These are phyloP conservation scores for Hamiltosporidium tvaerminnensis DNA, from an alignment of 371 early-diverging fungal genomes.

Conservation along the genomic window DNA sequence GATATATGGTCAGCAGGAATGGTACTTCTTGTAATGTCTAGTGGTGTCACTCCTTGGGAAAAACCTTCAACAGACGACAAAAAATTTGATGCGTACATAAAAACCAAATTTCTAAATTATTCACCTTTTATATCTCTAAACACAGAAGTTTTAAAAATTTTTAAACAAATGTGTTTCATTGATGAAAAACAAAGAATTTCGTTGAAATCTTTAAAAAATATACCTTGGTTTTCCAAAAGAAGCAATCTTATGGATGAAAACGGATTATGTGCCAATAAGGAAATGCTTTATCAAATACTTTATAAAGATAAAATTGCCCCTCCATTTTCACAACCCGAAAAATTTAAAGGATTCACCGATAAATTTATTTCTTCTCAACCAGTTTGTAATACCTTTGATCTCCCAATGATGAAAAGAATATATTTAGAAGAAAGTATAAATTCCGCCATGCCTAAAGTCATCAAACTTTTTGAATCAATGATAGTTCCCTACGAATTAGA, in stretches of 20 bases:
- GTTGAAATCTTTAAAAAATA: slow-evolving; percentile 8
- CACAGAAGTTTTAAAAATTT: slow-evolving; percentile 17
- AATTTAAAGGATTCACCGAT: not conserved
- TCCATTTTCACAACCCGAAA: slow-evolving; percentile 30
- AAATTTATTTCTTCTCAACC: slow-evolving; percentile 36
- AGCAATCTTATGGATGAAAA: slow-evolving; percentile 21
- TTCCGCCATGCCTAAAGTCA: slow-evolving; percentile 8
- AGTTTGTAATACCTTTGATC: slow-evolving; percentile 8
- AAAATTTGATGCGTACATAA: slow-evolving; percentile 51
- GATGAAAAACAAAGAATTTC: slow-evolving; percentile 13
- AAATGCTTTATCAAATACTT: not conserved
- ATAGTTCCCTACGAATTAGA: too few species aligned
- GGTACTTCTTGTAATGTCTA: slow-evolving; percentile 55
- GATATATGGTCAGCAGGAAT: slow-evolving; percentile 61
- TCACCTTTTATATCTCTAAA: not conserved
- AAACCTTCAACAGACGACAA: slow-evolving; percentile 55
- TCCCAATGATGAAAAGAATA: slow-evolving; percentile 23
- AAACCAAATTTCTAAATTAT: slow-evolving; percentile 25
- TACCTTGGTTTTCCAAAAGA: slow-evolving; percentile 24
- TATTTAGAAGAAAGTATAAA: slow-evolving; percentile 13
- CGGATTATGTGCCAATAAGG: slow-evolving; percentile 20
- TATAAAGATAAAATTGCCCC: not conserved
- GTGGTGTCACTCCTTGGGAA: slow-evolving; percentile 60
- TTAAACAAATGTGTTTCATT: slow-evolving; percentile 29
- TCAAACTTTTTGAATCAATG: too few species aligned